Percentiles rank a stretch among this genome's conserved stretches.
Conservation (phyloP, 176 grass and related monocot genomes). For the Aegilops bicornis region DNA sequence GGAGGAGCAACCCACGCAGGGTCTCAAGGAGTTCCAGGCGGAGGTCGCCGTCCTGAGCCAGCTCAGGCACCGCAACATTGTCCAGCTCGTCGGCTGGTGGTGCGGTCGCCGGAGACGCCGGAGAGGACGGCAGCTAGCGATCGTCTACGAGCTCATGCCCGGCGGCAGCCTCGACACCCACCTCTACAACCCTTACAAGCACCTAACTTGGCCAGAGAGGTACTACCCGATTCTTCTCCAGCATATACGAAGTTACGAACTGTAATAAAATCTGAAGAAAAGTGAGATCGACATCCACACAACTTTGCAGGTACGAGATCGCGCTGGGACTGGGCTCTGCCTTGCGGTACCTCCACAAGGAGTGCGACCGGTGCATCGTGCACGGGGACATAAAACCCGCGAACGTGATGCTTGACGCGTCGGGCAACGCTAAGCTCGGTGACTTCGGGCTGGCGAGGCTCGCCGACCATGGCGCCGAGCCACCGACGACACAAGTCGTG, state of each 20-base stretch:
- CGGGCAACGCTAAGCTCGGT: conserved; percentile 24
- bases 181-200: not conserved
- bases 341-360: too few species aligned
- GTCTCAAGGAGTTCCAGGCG: not conserved
- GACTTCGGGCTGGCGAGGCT: conserved; percentile 27
- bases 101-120: not conserved
- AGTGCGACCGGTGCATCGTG: too few species aligned
- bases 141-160: not conserved
- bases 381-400: too few species aligned
- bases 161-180: conserved; percentile 20
- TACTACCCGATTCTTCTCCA: too few species aligned
- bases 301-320: too few species aligned
- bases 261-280: too few species aligned
- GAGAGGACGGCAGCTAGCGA: not conserved
- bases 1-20: not conserved
- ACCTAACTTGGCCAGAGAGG: not conserved
- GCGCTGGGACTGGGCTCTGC: too few species aligned
- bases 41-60: conserved; percentile 17
- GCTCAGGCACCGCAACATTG: conserved; percentile 41
- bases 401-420: conserved; percentile 10
- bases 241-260: too few species aligned
- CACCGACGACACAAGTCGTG: not conserved
- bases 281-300: too few species aligned
- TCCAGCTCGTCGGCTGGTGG: conserved; percentile 25
- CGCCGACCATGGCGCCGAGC: not conserved